These are phyloP conservation scores for Spiraea crenata DNA, from an alignment of 331 rosid genomes.

Conservation along the genomic window DNA sequence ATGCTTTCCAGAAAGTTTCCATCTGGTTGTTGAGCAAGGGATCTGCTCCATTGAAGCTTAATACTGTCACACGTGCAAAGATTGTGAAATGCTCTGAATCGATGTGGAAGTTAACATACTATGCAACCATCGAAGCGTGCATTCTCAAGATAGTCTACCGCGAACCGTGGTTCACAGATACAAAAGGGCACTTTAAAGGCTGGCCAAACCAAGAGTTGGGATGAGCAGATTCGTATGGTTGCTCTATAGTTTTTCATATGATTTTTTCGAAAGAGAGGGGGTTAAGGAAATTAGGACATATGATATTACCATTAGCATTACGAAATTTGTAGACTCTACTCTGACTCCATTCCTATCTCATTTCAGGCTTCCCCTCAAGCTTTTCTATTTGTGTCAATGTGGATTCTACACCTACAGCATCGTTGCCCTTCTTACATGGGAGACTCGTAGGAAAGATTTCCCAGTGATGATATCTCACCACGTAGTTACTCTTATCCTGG, in stretches of 20 bases:
- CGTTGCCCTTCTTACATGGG: slow-evolving; percentile 90
- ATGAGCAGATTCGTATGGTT: slow-evolving; percentile 49
- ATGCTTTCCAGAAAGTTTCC: slow-evolving; percentile 59
- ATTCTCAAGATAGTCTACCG: slow-evolving; percentile 48
- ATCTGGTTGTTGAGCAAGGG: slow-evolving; percentile 58
- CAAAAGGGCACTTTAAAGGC: slow-evolving; percentile 60
- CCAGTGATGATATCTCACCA: slow-evolving; percentile 98
- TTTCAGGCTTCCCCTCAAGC: slow-evolving; percentile 67
- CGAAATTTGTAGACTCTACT: slow-evolving; percentile 1
- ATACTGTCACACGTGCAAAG: slow-evolving; percentile 58
- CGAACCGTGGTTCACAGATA: slow-evolving; percentile 82
- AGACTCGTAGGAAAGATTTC: slow-evolving; percentile 96
- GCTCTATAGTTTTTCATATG: slow-evolving; percentile 3
- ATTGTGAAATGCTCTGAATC: slow-evolving; percentile 86
- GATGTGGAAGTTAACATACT: slow-evolving; percentile 88
- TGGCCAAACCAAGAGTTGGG: slow-evolving; percentile 91
- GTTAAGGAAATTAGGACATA: slow-evolving; percentile 5
- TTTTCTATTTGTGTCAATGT: slow-evolving; percentile 83
- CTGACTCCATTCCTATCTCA: slow-evolving; percentile 31
- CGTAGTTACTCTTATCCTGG: slow-evolving; percentile 73
- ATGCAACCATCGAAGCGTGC: slow-evolving; percentile 68
- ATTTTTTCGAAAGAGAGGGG: neutral
- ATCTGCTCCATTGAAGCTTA: slow-evolving; percentile 52
- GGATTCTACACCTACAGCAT: slow-evolving; percentile 93
- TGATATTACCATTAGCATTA: neutral